Percentiles rank a stretch among this genome's conserved stretches.
These are phyloP conservation scores for Candida sojae DNA, from an alignment of 1,139 yeast genomes.

Conservation along the genomic window DNA sequence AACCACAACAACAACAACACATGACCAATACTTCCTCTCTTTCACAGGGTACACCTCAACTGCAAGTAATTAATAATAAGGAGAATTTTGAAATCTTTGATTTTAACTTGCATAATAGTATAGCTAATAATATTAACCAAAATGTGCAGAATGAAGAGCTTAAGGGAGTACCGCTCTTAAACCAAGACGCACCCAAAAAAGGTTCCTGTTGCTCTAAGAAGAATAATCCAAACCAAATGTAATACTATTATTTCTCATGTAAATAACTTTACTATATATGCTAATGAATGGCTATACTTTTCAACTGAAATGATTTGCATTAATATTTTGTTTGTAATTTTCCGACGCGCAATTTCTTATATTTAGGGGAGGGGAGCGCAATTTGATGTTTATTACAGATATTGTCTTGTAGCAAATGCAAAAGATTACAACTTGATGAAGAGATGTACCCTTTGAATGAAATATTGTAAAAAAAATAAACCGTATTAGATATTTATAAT, in stretches of 20 bases:
- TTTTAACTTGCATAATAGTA: not conserved
- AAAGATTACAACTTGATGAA: too few species aligned
- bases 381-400: too few species aligned
- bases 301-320: too few species aligned
- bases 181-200: not conserved
- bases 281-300: too few species aligned
- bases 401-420: too few species aligned
- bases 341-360: too few species aligned
- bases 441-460: too few species aligned
- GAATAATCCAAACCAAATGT: not conserved
- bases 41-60: not conserved
- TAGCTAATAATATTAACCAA: not conserved
- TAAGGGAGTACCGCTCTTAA: not conserved
- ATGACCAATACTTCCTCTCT: conserved; percentile 16
- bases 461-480: too few species aligned
- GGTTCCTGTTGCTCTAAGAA: not conserved
- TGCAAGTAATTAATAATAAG: not conserved
- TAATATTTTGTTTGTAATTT: too few species aligned
- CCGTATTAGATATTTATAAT: too few species aligned
- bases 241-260: not conserved
- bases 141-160: not conserved
- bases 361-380: too few species aligned
- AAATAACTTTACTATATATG: not conserved
- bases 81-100: not conserved
- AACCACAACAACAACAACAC: conserved; percentile 45